Conservation (phyloP, 257 asterid species). For the Lavandula angustifolia region DNA sequence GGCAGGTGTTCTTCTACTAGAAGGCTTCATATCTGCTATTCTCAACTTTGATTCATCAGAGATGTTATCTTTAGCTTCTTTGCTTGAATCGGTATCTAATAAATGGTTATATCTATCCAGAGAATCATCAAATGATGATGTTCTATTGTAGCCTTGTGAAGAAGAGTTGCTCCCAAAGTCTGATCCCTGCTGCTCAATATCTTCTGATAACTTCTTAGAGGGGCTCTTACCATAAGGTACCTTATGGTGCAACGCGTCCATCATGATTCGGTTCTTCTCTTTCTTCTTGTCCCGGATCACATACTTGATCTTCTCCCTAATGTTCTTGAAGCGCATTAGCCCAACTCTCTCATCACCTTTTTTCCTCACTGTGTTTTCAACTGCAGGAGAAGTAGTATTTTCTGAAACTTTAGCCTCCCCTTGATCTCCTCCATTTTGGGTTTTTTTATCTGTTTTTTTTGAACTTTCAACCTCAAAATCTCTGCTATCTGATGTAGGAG, state of each 20-base stretch:
- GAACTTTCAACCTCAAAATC: background rate
- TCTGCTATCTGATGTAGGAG: background rate
- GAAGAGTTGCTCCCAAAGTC: constrained; percentile 21
- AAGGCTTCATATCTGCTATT: constrained; percentile 29
- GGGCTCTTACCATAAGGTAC: constrained; percentile 55
- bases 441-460: constrained; percentile 21
- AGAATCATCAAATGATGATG: constrained; percentile 59
- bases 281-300: constrained; percentile 64
- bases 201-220: constrained; percentile 34
- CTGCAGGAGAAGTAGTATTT: constrained; percentile 30
- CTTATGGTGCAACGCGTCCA: constrained; percentile 76
- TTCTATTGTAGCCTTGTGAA: constrained; percentile 37
- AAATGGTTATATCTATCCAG: constrained; percentile 49
- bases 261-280: constrained; percentile 64
- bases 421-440: constrained; percentile 12
- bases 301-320: constrained; percentile 55
- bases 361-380: constrained; percentile 29
- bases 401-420: constrained; percentile 27
- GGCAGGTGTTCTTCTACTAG: constrained; percentile 27
- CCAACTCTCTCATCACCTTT: constrained; percentile 43
- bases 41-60: constrained; percentile 38
- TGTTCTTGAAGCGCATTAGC: constrained; percentile 59
- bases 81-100: constrained; percentile 35
- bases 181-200: constrained; percentile 18
- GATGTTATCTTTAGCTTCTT: constrained; percentile 38